Evolutionary conservation across 2,329 filamentous ascomycete species (phyloP).

Genomic region (Penicillium olsonii): DNA sequence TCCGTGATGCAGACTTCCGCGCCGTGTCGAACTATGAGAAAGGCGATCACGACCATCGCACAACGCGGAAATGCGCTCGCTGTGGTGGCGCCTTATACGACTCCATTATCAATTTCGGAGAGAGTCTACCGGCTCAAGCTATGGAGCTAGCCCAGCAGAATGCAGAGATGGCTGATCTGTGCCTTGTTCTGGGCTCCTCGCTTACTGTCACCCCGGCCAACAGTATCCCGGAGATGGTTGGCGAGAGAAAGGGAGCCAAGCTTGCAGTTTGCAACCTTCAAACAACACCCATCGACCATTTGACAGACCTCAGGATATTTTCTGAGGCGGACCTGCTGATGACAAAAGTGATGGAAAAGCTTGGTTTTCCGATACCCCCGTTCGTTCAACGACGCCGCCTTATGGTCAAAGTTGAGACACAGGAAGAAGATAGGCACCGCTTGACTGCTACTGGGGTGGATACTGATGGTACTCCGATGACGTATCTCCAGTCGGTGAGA

Average conservation of each 20-base stretch:
- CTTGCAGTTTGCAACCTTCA: constrained; percentile 48
- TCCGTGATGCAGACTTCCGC: constrained; percentile 17
- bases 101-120: background rate
- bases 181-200: constrained; percentile 50
- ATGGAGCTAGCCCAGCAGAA: constrained; percentile 34
- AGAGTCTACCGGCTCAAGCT: background rate
- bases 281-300: constrained; percentile 45
- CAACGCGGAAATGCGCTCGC: constrained; percentile 46
- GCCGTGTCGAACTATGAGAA: constrained; percentile 48
- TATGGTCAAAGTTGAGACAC: constrained; percentile 3
- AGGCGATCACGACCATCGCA: constrained; percentile 49
- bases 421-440: constrained; percentile 5
- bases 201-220: constrained; percentile 48
- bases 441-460: constrained; percentile 3
- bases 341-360: constrained; percentile 1
- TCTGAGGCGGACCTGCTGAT: constrained; percentile 4
- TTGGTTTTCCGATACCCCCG: background rate
- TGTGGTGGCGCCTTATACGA: constrained; percentile 40
- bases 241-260: constrained; percentile 32
- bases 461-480: constrained; percentile 6
- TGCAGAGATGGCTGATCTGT: constrained; percentile 47
- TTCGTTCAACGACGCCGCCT: constrained; percentile 2
- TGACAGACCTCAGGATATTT: constrained; percentile 38
- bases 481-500: constrained; percentile 9
- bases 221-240: constrained; percentile 35